These are phyloP conservation scores for Apiotrichum brassicae DNA, from an alignment of 1,284 basidiomycete species.

Conservation along the genomic window DNA sequence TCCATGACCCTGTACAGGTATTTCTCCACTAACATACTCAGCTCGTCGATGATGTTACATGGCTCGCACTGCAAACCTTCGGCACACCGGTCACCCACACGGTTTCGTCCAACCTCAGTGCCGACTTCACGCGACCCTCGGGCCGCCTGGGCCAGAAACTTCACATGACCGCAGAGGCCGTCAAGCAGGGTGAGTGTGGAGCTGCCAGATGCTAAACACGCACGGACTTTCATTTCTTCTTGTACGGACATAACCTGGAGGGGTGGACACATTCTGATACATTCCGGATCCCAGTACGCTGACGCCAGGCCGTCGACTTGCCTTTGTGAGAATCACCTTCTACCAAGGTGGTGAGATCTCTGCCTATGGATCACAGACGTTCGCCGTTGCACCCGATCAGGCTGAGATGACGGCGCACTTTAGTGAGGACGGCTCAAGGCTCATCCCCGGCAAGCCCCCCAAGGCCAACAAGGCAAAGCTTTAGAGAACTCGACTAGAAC, in stretches of 20 bases:
- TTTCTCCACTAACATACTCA: constrained; percentile 1
- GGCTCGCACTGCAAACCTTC: constrained; percentile 10
- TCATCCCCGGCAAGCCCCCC: not conserved
- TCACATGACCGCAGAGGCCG: not conserved
- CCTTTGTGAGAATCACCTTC: constrained; percentile 13
- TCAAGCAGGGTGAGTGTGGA: constrained; percentile 12
- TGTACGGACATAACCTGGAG: no score
- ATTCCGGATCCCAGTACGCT: not conserved
- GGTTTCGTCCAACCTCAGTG: constrained; percentile 10
- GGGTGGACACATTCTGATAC: no score
- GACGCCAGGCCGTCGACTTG: constrained; percentile 7
- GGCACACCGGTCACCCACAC: constrained; percentile 2
- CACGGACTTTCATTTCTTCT: no score
- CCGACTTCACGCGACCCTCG: constrained; percentile 12
- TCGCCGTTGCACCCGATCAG: constrained; percentile 2
- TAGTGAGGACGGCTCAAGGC: constrained; percentile 4
- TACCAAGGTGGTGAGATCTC: constrained; percentile 4
- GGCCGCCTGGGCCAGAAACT: constrained; percentile 10
- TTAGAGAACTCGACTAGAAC: no score
- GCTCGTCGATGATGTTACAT: constrained; percentile 13
- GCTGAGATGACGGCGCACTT: constrained; percentile 4
- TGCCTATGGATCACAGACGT: constrained; percentile 12
- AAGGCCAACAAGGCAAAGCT: constrained; percentile 3
- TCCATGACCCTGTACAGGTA: not conserved
- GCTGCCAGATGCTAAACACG: no score